These are phyloP conservation scores for Bombardia bombarda DNA, from an alignment of 495 filamentous ascomycete species.

Conservation along the genomic window DNA sequence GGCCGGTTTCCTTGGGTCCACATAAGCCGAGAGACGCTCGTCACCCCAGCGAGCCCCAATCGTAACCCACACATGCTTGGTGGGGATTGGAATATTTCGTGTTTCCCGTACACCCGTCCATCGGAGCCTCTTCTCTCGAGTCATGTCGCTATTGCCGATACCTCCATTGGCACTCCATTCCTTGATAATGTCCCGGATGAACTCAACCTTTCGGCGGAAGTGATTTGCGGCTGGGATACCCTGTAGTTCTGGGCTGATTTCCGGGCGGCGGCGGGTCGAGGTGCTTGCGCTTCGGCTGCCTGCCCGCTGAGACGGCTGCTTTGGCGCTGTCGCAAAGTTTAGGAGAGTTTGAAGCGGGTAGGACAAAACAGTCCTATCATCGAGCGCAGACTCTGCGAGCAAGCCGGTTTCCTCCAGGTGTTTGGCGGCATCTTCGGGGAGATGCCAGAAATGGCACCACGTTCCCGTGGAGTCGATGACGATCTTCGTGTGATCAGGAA, in stretches of 20 bases:
- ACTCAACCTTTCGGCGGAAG: constrained; percentile 71
- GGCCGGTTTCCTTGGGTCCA: constrained; percentile 41
- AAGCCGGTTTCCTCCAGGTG: constrained; percentile 54
- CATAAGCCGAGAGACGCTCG: constrained; percentile 39
- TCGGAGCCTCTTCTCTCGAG: constrained; percentile 42
- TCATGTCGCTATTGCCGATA: constrained; percentile 52
- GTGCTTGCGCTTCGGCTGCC: constrained; percentile 28
- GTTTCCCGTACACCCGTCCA: constrained; percentile 65
- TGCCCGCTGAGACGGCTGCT: constrained; percentile 34
- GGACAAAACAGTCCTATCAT: constrained; percentile 50
- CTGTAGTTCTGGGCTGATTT: constrained; percentile 49
- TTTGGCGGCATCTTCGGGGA: constrained; percentile 60
- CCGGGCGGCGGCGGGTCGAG: constrained; percentile 37
- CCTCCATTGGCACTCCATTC: constrained; percentile 68
- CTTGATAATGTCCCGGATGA: constrained; percentile 60
- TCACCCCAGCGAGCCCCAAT: constrained; percentile 74
- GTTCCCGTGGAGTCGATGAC: constrained; percentile 66
- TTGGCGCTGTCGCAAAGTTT: constrained; percentile 38
- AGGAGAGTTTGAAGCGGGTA: constrained; percentile 52
- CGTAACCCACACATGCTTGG: constrained; percentile 76
- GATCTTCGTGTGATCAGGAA: constrained; percentile 94
- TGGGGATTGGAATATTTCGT: constrained; percentile 44
- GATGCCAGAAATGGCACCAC: constrained; percentile 79
- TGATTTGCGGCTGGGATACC: constrained; percentile 66
- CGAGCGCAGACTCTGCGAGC: constrained; percentile 58